phyloP scores from a whole-genome alignment of 2,329 filamentous ascomycete genomes.

The Xylaria polymorpha region DNA sequence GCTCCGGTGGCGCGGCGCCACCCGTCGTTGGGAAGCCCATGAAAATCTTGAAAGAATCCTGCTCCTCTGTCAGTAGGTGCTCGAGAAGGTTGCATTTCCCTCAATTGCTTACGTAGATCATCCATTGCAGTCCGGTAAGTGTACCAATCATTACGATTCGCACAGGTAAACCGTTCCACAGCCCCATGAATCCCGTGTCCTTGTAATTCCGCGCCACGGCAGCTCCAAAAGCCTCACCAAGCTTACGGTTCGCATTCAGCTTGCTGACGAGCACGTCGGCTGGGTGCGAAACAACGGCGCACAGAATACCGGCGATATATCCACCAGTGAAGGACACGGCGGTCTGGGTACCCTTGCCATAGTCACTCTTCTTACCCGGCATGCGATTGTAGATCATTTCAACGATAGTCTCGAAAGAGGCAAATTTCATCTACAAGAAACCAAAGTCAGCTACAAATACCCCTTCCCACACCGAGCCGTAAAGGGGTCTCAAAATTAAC shows the following conservation, averaged over 20 bases:
- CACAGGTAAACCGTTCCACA: slow-evolving; percentile 91
- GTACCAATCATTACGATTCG: slow-evolving; percentile 90
- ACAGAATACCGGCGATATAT: slow-evolving; percentile 89
- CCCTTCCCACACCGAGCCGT: no score
- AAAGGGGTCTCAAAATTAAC: background rate
- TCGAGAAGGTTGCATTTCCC: slow-evolving; percentile 39
- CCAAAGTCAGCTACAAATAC: background rate
- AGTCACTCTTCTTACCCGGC: slow-evolving; percentile 81
- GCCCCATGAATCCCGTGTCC: slow-evolving; percentile 86
- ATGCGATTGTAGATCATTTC: slow-evolving; percentile 84
- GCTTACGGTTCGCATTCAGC: slow-evolving; percentile 80
- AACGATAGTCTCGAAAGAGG: slow-evolving; percentile 90
- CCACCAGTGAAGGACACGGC: slow-evolving; percentile 86
- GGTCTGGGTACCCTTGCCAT: slow-evolving; percentile 83
- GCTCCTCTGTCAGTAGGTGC: slow-evolving; percentile 33
- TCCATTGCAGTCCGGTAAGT: slow-evolving; percentile 88
- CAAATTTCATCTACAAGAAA: slow-evolving; percentile 77
- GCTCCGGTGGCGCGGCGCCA: slow-evolving; percentile 67
- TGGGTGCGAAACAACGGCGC: slow-evolving; percentile 83
- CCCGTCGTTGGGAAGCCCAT: slow-evolving; percentile 89
- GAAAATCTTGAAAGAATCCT: slow-evolving; percentile 90
- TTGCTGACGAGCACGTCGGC: slow-evolving; percentile 94
- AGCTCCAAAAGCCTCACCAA: slow-evolving; percentile 80
- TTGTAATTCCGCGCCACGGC: slow-evolving; percentile 85
- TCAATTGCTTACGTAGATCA: slow-evolving; percentile 78